Percentiles rank a stretch among this genome's conserved stretches.
Evolutionary conservation across 2,329 filamentous ascomycete species (phyloP).

Genomic region (Stagonosporopsis vannaccii): DNA sequence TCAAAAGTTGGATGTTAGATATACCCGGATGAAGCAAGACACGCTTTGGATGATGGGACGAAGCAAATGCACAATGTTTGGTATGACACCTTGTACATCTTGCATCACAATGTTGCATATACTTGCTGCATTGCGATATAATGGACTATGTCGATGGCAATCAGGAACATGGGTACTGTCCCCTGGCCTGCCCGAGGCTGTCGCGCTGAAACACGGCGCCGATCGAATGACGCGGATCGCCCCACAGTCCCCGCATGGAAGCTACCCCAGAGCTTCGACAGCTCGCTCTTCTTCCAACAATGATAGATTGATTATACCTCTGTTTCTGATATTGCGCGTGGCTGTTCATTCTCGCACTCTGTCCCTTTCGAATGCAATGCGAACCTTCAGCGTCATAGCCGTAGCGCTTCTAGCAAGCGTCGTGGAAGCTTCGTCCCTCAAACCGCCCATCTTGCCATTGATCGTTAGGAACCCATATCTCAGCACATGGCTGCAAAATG

Average conservation of each 20-base stretch:
- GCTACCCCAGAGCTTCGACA: conserved; percentile 16
- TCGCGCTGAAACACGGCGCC: conserved; percentile 8
- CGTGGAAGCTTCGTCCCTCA: conserved; percentile 60
- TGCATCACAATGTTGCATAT: background rate
- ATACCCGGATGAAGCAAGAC: conserved; percentile 27
- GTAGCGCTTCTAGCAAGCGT: conserved; percentile 53
- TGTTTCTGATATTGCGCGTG: background rate
- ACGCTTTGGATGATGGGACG: conserved; percentile 36
- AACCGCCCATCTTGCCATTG: conserved; percentile 60
- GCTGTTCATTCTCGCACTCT: background rate
- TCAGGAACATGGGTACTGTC: background rate
- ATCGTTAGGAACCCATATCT: conserved; percentile 61
- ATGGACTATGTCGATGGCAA: background rate
- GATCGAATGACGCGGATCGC: conserved; percentile 13
- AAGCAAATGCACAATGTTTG: conserved; percentile 19
- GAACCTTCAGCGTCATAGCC: conserved; percentile 26
- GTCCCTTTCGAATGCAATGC: conserved; percentile 34
- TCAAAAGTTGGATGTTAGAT: conserved; percentile 15
- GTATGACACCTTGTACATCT: background rate
- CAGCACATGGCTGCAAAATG: conserved; percentile 66
- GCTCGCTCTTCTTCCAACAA: background rate
- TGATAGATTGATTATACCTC: background rate
- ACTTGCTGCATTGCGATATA: background rate
- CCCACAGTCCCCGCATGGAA: conserved; percentile 15
- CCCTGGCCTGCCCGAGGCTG: background rate